Percentiles rank a stretch among this genome's conserved stretches.
phyloP scores from a whole-genome alignment of 2,329 filamentous ascomycete species.

The Alternaria panax region DNA sequence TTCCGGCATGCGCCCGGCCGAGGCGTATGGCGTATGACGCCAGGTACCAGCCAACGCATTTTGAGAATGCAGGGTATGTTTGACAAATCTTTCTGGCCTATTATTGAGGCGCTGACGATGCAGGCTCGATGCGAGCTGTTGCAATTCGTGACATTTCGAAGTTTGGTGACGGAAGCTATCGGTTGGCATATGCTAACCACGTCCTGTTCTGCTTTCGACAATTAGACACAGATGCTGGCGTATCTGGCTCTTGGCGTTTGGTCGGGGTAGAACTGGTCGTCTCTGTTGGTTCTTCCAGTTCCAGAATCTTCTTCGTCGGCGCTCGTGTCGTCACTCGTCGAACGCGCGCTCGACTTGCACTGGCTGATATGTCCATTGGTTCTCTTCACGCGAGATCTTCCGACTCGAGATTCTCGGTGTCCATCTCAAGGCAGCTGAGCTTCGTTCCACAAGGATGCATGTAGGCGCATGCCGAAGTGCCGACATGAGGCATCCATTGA shows the following conservation, averaged over 20 bases:
- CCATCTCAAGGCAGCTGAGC: neutral
- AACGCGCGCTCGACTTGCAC: neutral
- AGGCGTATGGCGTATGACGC: conserved; percentile 19
- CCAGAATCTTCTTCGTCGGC: neutral
- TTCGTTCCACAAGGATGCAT: neutral
- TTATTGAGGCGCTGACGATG: neutral
- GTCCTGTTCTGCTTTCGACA: neutral
- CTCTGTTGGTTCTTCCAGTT: neutral
- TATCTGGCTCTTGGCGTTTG: neutral
- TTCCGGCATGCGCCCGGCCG: conserved; percentile 4
- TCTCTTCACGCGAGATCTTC: neutral
- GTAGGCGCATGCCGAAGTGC: conserved; percentile 15
- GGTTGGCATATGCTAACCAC: neutral
- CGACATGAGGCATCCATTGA: conserved; percentile 1
- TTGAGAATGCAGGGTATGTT: neutral
- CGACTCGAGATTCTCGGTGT: neutral
- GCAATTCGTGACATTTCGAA: neutral
- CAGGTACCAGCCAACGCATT: conserved; percentile 16
- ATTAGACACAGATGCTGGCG: neutral
- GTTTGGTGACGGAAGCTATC: neutral
- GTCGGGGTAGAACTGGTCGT: neutral
- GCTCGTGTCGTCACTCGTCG: neutral
- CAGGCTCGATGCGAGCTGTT: neutral
- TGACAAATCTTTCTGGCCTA: conserved; percentile 30
- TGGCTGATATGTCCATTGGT: neutral